Evolutionary conservation across 1,284 basidiomycete species (phyloP), one percentile per base, ranked within the genome.

Genomic region (Marasmius tenuissimus): DNA sequence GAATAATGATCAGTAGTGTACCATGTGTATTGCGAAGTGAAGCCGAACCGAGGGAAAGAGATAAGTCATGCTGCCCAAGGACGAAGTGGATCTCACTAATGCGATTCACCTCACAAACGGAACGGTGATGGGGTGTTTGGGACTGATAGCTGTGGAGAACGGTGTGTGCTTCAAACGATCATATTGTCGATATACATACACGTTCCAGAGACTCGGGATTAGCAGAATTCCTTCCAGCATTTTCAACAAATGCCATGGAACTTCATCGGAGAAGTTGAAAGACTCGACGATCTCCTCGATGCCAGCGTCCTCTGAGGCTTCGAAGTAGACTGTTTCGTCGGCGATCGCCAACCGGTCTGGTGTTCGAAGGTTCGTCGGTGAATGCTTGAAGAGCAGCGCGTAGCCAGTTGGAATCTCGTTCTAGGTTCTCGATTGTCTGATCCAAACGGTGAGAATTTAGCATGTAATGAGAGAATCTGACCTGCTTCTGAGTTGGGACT

Each of bases 41-140:
- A 86, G 66, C 75, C 76, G 48, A 80, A 80, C 66, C 73, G 83
- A 11, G 75, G 75, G 11, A 88, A 92, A 72, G 87, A 88, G 55
- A 83, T 95, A 40, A 93, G 96, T 14, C 93, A 96, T 96, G 69
- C 73, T 96, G 5, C 85, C 84, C 0, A 85, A 87, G 64, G 79
- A 86, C 56, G 83, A 93, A 67, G 83, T 96, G 34, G 87, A 94
- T 68, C 78, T 92, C 38, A 70, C 77, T 10, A 84, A 81, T 62
- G 78, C 89, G 12, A 76, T 88, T 60, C 85, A 82, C 61, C 73
- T 92, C 54, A 90, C 86, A 40, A 87, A 78, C 48, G 81, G 87
- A 66, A 77, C 82, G 34, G 86, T 94, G 8, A 91, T 91, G 70
- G 94, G 94, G 40, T 94, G 93, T 65, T 75, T 96, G 59, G 94